Percentiles rank a stretch among this genome's conserved stretches.
Conservation (phyloP, 2,329 filamentous ascomycete species). For the Hypoxylon sp. region DNA sequence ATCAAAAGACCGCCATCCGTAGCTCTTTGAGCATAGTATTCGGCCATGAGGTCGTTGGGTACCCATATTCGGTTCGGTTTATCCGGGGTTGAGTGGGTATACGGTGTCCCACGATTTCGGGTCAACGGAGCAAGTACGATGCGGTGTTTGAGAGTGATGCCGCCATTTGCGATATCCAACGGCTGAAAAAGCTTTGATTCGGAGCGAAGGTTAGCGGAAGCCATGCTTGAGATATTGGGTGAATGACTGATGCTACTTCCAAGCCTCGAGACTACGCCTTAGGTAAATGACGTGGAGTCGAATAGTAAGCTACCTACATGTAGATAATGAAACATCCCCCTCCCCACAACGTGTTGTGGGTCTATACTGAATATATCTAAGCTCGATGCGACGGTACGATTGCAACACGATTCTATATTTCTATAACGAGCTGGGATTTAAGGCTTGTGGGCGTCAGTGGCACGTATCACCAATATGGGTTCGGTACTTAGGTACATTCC, state of each 20-base stretch:
- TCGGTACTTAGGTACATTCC: too few relatives aligned
- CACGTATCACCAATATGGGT: too few relatives aligned
- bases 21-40: slow-evolving; percentile 22
- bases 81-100: slow-evolving; percentile 13
- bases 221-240: neutral
- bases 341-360: neutral
- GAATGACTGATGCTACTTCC: neutral
- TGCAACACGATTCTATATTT: neutral
- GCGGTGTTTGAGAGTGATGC: slow-evolving; percentile 19
- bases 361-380: neutral
- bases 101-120: slow-evolving; percentile 18
- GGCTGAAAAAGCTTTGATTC: slow-evolving; percentile 24
- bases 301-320: neutral
- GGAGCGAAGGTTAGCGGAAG: slow-evolving; percentile 4
- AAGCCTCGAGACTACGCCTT: neutral
- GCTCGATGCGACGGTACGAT: neutral
- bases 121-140: slow-evolving; percentile 21
- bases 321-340: too few relatives aligned
- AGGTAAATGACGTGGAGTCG: neutral
- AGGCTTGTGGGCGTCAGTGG: too few relatives aligned
- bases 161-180: slow-evolving; percentile 14
- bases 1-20: slow-evolving; percentile 21
- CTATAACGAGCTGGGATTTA: neutral
- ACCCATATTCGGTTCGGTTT: slow-evolving; percentile 27
- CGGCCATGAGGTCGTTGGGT: slow-evolving; percentile 14